phyloP scores from a whole-genome alignment of 2,329 filamentous ascomycete genomes.

The Neofusicoccum kwambonambiense region DNA sequence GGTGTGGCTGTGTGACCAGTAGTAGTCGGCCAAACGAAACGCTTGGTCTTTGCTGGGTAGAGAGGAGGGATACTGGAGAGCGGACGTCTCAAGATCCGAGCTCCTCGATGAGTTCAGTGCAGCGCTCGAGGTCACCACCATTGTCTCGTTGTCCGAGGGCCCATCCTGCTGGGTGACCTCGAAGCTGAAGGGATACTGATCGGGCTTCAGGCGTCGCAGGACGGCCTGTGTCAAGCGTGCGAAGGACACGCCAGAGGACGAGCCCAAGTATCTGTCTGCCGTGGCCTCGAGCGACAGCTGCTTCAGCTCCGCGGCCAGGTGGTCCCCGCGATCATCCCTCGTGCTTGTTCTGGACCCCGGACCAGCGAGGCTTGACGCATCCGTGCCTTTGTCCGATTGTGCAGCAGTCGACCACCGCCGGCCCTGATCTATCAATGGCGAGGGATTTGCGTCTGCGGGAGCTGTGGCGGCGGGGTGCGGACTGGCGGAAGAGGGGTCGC shows the following conservation, averaged over 20 bases:
- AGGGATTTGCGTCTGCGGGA: not conserved
- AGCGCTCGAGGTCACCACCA: not conserved
- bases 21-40: slow-evolving; percentile 33
- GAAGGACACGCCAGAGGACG: slow-evolving; percentile 47
- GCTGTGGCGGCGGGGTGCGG: not conserved
- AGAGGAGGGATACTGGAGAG: not conserved
- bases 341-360: not conserved
- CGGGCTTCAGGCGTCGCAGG: slow-evolving; percentile 28
- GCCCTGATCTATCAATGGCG: not conserved
- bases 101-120: not conserved
- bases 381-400: not conserved
- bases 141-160: not conserved
- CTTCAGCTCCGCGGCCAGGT: slow-evolving; percentile 24
- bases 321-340: slow-evolving; percentile 1
- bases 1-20: slow-evolving; percentile 50
- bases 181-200: slow-evolving; percentile 22
- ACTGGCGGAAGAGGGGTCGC: not conserved
- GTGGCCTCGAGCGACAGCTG: slow-evolving; percentile 42
- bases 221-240: slow-evolving; percentile 25
- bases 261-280: slow-evolving; percentile 46
- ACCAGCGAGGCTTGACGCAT: not conserved
- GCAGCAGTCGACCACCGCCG: not conserved
- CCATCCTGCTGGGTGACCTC: not conserved
- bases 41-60: slow-evolving; percentile 1
- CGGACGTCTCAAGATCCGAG: not conserved